Evolutionary conservation across 768 basidiomycete species (phyloP).

Genomic region (Amanita jacksonii): DNA sequence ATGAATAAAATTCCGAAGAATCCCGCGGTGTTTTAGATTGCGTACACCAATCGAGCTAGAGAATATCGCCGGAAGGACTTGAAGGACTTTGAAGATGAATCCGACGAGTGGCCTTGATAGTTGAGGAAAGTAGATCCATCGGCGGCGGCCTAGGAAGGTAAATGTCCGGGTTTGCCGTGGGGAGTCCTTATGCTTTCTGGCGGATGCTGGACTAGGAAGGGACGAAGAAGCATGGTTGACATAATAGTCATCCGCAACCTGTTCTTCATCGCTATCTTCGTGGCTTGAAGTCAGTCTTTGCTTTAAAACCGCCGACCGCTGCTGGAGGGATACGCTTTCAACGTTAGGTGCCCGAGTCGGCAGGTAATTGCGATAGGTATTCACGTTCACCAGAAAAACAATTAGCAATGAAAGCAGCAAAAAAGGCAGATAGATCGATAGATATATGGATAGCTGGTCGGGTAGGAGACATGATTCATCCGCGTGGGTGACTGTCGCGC

Average conservation of each 20-base stretch:
- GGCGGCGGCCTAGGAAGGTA: constrained; percentile 13
- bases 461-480: constrained; percentile 74
- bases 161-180: constrained; percentile 10
- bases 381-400: constrained; percentile 24
- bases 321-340: neutral
- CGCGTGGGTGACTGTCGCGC: constrained; percentile 24
- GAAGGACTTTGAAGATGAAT: constrained; percentile 2
- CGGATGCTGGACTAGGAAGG: constrained; percentile 14
- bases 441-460: constrained; percentile 74
- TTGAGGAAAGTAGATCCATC: constrained; percentile 11
- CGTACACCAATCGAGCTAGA: constrained; percentile 7
- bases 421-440: constrained; percentile 62
- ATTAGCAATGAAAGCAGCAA: constrained; percentile 46
- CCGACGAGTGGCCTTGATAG: neutral
- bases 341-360: neutral
- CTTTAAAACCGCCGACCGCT: neutral
- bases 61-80: constrained; percentile 3
- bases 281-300: neutral
- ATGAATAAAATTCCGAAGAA: constrained; percentile 22
- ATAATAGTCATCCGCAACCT: neutral
- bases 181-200: constrained; percentile 2
- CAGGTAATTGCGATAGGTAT: constrained; percentile 10
- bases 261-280: constrained; percentile 2
- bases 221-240: neutral
- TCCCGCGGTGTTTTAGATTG: constrained; percentile 11